A percentile compares a stretch with the other conserved stretches of the same genome.
Evolutionary conservation across 495 filamentous ascomycete species (phyloP).

Genomic region (Cryomyces antarcticus): DNA sequence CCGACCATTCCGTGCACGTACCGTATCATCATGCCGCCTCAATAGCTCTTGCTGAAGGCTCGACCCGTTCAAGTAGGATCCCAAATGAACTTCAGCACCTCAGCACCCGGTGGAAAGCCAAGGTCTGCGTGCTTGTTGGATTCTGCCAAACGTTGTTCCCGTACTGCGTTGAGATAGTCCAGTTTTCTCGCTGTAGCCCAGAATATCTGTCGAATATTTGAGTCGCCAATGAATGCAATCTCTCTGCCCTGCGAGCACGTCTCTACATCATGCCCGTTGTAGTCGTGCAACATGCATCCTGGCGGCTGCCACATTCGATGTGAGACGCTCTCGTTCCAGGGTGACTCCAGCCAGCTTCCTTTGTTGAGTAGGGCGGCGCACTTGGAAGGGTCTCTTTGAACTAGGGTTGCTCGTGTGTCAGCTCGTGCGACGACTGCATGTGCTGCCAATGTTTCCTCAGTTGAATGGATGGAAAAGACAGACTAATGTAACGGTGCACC

Average conservation of each 20-base stretch:
- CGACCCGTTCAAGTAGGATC: constrained; percentile 39
- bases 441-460: no score
- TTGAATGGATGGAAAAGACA: no score
- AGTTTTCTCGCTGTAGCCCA: constrained; percentile 33
- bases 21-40: no score
- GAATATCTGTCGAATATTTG: constrained; percentile 36
- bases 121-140: constrained; percentile 26
- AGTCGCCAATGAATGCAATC: constrained; percentile 39
- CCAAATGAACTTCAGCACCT: constrained; percentile 34
- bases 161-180: constrained; percentile 15
- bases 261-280: constrained; percentile 24
- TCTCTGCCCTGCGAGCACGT: constrained; percentile 25
- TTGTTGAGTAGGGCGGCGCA: neutral
- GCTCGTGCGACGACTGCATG: no score
- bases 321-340: neutral
- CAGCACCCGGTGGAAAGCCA: constrained; percentile 19
- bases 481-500: no score
- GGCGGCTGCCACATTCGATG: constrained; percentile 30
- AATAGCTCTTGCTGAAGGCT: constrained; percentile 21
- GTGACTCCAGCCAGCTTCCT: neutral
- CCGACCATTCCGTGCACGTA: no score
- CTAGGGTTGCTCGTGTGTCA: no score
- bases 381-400: neutral
- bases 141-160: constrained; percentile 11
- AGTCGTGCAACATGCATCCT: constrained; percentile 36